phyloP scores from a whole-genome alignment of 164 flowering plant species.

The Kingdonia uniflora region DNA sequence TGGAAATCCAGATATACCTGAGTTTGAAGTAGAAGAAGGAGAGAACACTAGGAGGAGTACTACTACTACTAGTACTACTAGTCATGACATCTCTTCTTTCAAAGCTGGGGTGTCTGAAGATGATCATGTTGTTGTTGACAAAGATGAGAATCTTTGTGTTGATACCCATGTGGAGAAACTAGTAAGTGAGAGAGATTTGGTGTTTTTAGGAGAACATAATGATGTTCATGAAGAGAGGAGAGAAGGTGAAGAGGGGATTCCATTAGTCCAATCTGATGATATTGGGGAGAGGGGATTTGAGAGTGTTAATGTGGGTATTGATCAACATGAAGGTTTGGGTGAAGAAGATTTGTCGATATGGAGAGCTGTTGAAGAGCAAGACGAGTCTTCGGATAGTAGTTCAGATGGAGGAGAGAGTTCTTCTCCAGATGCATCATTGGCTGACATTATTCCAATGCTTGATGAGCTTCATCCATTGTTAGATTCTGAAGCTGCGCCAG shows the following conservation, averaged over 20 bases:
- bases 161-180: conserved; percentile 20
- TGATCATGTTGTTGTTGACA: conserved; percentile 30
- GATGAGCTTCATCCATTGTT: conserved; percentile 92
- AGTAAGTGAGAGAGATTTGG: conserved; percentile 6
- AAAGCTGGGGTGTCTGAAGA: conserved; percentile 23
- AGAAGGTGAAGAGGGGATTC: no score
- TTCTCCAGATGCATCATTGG: conserved; percentile 90
- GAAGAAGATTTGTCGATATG: conserved; percentile 13
- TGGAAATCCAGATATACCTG: conserved; percentile 59
- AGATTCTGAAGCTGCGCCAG: conserved; percentile 41
- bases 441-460: conserved; percentile 85
- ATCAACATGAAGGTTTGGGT: background rate
- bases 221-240: background rate
- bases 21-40: conserved; percentile 35
- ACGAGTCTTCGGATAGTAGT: conserved; percentile 31
- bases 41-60: conserved; percentile 21
- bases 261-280: no score
- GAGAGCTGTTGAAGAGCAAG: conserved; percentile 18
- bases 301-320: background rate
- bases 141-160: conserved; percentile 24
- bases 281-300: background rate
- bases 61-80: conserved; percentile 2
- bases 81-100: conserved; percentile 24
- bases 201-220: background rate
- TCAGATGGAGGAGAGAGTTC: conserved; percentile 78